These are phyloP conservation scores for Termitomyces sp. DNA, from an alignment of 768 basidiomycete species.

Conservation along the genomic window DNA sequence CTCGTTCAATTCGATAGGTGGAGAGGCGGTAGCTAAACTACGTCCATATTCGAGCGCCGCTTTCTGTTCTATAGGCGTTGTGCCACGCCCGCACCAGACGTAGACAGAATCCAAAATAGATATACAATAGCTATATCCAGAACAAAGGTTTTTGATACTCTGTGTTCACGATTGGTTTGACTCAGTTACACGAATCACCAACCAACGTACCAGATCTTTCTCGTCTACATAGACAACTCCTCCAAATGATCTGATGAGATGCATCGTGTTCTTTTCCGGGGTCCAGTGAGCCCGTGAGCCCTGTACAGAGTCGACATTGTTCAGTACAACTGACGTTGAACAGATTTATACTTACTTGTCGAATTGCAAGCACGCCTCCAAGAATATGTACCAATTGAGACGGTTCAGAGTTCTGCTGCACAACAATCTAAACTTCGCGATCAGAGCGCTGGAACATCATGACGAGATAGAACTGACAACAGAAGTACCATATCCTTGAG, in stretches of 20 bases:
- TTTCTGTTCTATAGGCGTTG: slow-evolving; percentile 47
- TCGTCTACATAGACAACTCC: slow-evolving; percentile 64
- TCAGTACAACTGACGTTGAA: not conserved
- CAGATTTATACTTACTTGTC: slow-evolving; percentile 48
- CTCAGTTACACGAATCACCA: slow-evolving; percentile 1
- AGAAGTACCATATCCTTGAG: slow-evolving; percentile 64
- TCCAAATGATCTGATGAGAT: slow-evolving; percentile 49
- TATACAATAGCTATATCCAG: slow-evolving; percentile 79
- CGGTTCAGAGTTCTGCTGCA: slow-evolving; percentile 63
- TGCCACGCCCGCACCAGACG: slow-evolving; percentile 79
- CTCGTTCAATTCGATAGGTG: slow-evolving; percentile 54
- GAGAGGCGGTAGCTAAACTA: slow-evolving; percentile 31
- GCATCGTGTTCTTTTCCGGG: slow-evolving; percentile 78
- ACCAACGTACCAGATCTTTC: slow-evolving; percentile 51
- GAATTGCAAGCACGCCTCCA: slow-evolving; percentile 65
- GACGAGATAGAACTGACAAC: slow-evolving; percentile 37
- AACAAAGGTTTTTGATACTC: slow-evolving; percentile 67
- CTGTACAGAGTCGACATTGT: slow-evolving; percentile 25
- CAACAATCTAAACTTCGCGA: slow-evolving; percentile 24
- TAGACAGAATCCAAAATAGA: slow-evolving; percentile 66
- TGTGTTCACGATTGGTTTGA: slow-evolving; percentile 16
- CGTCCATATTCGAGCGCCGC: slow-evolving; percentile 61
- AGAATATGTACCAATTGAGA: slow-evolving; percentile 53
- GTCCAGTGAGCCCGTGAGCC: slow-evolving; percentile 73
- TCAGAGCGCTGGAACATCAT: not conserved